These are phyloP conservation scores for Podospora bellae-mahoneyi DNA, from an alignment of 495 filamentous ascomycete species.

Conservation along the genomic window DNA sequence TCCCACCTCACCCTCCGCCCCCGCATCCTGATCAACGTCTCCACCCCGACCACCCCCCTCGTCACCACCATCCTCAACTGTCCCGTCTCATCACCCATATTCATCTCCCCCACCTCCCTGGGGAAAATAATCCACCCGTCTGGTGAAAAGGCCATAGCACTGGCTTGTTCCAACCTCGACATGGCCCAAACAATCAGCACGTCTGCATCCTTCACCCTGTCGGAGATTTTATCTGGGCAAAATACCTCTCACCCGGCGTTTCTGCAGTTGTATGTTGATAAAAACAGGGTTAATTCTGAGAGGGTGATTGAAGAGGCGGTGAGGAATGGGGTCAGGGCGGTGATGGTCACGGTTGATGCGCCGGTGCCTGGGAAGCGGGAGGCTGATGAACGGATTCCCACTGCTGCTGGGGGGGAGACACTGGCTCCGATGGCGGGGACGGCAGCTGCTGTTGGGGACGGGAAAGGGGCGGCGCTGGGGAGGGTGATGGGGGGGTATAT, in stretches of 20 bases:
- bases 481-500: slow-evolving; percentile 70
- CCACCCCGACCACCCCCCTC: slow-evolving; percentile 47
- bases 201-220: slow-evolving; percentile 63
- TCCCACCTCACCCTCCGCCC: slow-evolving; percentile 68
- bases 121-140: slow-evolving; percentile 66
- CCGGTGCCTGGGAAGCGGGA: slow-evolving; percentile 62
- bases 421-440: slow-evolving; percentile 1
- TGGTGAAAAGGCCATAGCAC: slow-evolving; percentile 68
- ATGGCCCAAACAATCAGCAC: slow-evolving; percentile 62
- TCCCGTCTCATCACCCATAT: slow-evolving; percentile 59
- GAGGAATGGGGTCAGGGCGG: slow-evolving; percentile 54
- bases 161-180: slow-evolving; percentile 51
- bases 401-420: slow-evolving; percentile 10
- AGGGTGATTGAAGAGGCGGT: slow-evolving; percentile 57
- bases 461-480: slow-evolving; percentile 66
- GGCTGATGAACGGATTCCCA: slow-evolving; percentile 53
- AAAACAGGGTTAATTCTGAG: slow-evolving; percentile 64
- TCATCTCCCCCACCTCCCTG: slow-evolving; percentile 72
- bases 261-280: slow-evolving; percentile 82
- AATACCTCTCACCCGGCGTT: slow-evolving; percentile 51
- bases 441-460: slow-evolving; percentile 54
- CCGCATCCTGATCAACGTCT: slow-evolving; percentile 66
- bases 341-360: slow-evolving; percentile 67
- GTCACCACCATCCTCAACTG: slow-evolving; percentile 61
- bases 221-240: slow-evolving; percentile 52